phyloP scores from a whole-genome alignment of 441 rosid genomes.

The Isatis lusitanica region DNA sequence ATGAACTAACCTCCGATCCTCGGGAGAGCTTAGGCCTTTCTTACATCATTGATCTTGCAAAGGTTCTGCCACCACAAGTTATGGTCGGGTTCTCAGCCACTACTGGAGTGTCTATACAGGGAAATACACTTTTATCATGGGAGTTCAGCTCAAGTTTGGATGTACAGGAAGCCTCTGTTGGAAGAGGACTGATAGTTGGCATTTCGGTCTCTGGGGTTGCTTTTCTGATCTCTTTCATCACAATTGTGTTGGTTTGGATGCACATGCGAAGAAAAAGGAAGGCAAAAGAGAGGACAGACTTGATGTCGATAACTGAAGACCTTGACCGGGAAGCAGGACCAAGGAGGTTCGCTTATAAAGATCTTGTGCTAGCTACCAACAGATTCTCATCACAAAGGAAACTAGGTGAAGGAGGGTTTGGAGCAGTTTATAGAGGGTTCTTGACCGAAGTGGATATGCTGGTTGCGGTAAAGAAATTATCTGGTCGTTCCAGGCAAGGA shows the following conservation, averaged over 20 bases:
- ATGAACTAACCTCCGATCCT: neutral
- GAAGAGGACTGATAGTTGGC: neutral
- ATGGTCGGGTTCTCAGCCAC: neutral
- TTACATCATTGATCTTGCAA: neutral
- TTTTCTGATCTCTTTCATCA: neutral
- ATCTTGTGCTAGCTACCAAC: too few relatives aligned
- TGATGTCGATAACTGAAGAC: neutral
- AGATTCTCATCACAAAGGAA: too few relatives aligned
- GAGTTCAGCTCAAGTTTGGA: neutral
- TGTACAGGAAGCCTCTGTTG: neutral
- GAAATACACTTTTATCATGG: neutral
- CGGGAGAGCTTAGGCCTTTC: neutral
- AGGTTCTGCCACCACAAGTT: neutral
- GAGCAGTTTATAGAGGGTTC: too few relatives aligned
- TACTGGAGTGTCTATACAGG: neutral
- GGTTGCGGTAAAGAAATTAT: too few relatives aligned
- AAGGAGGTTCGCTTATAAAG: too few relatives aligned
- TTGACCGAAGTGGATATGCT: too few relatives aligned
- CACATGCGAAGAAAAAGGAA: neutral
- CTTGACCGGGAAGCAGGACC: neutral
- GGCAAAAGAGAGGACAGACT: neutral
- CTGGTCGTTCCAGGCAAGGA: too few relatives aligned
- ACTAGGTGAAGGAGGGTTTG: too few relatives aligned
- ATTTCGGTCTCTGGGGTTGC: neutral
- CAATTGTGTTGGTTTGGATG: neutral